Evolutionary conservation across 1,284 basidiomycete species (phyloP), one percentile per base, ranked within the genome.

Genomic region (Fistulina hepatica): DNA sequence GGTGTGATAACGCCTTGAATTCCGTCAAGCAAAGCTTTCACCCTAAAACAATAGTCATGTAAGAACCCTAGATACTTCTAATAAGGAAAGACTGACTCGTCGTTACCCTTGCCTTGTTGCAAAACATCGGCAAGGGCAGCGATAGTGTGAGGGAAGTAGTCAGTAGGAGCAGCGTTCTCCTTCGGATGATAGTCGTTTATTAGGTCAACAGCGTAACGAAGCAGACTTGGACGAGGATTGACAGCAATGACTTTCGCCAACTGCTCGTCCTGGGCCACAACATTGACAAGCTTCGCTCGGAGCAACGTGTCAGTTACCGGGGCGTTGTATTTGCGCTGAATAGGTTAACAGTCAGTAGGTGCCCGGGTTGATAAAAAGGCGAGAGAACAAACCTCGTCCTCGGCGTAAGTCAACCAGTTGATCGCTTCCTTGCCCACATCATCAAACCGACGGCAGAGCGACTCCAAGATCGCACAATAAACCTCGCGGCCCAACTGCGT

Each of bases 391-490:
- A 89, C 88, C 64, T 94, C 88, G 58, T 98, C 95, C 56, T 98
- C 93, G 11, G 94, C 89, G 55, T 93, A 97, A 34, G 97, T 66
- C 36, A 99, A 67, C 95, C 95, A 99, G 10, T 85, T 90, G 41
- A 93, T 86, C 7, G 94, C 95, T 62, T 99, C 95, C 60, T 91
- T 91, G 15, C 86, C 89, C 31, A 97, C 93, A 52, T 95, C 91
- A 50, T 86, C 78, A 45, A 90, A 94, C 20, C 81, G 66, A 46
- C 81, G 78, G 60, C 95, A 98, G 16, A 99, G 68, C 45, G 88
- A 81, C 47, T 94, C 86, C 16, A 98, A 67, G 34, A 98, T 64
- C 24, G 81, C 75, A 22, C 91, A 89, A 57, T 92, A 97, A 17
- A 94, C 81, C 55, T 95, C 91, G 36, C 93, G 75, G 0, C 84